Percentiles rank a stretch among this genome's conserved stretches.
Evolutionary conservation across 1,284 basidiomycete genomes (phyloP).

Genomic region (Tilletia walkeri): DNA sequence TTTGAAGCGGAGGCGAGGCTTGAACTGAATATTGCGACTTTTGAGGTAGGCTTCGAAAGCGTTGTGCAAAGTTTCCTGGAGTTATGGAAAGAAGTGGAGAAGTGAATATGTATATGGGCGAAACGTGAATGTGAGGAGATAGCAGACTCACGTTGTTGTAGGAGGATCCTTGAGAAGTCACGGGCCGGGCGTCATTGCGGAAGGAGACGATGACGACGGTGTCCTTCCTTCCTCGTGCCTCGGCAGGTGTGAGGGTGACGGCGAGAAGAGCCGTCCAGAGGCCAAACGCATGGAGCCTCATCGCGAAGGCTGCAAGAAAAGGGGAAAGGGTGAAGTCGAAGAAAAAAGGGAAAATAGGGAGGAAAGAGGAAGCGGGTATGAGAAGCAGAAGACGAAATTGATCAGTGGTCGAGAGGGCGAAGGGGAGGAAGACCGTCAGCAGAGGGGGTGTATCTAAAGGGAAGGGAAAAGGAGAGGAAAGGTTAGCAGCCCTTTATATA

Average conservation of each 20-base stretch:
- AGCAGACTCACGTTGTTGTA: background rate
- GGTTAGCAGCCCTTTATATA: too few relatives aligned
- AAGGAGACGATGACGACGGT: conserved; percentile 5
- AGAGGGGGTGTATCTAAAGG: background rate
- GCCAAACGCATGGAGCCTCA: too few relatives aligned
- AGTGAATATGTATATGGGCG: background rate
- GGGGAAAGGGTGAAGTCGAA: too few relatives aligned
- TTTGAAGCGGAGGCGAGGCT: conserved; percentile 33
- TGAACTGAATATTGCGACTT: conserved; percentile 21
- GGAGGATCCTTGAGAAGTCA: background rate
- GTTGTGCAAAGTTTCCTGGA: background rate
- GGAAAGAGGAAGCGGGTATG: too few relatives aligned
- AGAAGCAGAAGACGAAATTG: too few relatives aligned
- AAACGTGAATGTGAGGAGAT: background rate
- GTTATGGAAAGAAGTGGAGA: background rate
- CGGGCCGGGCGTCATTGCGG: background rate
- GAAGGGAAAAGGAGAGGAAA: background rate
- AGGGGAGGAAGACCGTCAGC: background rate
- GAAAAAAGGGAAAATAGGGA: too few relatives aligned
- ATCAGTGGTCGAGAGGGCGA: background rate
- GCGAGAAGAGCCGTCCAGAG: too few relatives aligned
- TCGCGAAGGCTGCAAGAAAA: too few relatives aligned
- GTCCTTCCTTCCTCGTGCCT: too few relatives aligned
- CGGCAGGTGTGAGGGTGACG: too few relatives aligned
- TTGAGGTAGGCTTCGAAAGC: background rate